phyloP scores from a whole-genome alignment of 768 basidiomycete genomes.

The Leccinum incarnatum region DNA sequence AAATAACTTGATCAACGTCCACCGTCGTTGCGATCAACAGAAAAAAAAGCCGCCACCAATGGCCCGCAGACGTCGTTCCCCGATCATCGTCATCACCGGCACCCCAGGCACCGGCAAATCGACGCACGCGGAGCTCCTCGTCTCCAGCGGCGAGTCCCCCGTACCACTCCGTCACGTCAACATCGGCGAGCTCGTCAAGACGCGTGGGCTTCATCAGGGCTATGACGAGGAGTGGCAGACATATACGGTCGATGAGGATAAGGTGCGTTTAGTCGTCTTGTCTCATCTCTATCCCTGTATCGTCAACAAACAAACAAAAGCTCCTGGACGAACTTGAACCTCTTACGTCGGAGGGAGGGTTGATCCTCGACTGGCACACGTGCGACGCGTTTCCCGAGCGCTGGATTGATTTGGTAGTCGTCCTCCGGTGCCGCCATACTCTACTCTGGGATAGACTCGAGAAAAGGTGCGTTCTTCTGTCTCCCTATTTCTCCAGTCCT shows the following conservation, averaged over 20 bases:
- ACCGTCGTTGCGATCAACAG: too few relatives aligned
- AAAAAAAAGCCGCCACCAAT: background rate
- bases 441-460: constrained; percentile 88
- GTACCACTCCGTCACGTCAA: constrained; percentile 79
- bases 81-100: constrained; percentile 83
- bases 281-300: background rate
- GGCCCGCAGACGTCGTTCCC: constrained; percentile 33
- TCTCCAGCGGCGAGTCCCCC: constrained; percentile 53
- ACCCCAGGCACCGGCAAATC: constrained; percentile 97
- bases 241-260: constrained; percentile 94
- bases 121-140: constrained; percentile 85
- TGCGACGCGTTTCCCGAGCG: constrained; percentile 94
- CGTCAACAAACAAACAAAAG: constrained; percentile 38
- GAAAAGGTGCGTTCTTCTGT: constrained; percentile 56
- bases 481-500: background rate
- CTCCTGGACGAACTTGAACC: constrained; percentile 87
- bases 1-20: background rate
- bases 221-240: constrained; percentile 96
- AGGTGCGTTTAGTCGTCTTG: constrained; percentile 47
- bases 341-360: constrained; percentile 61
- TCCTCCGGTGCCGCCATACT: constrained; percentile 85
- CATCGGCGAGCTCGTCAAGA: constrained; percentile 87
- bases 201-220: constrained; percentile 72
- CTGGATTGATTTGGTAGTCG: constrained; percentile 94
- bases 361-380: constrained; percentile 94